These are phyloP conservation scores for Peziza echinospora DNA, from an alignment of 495 filamentous ascomycete species.

Conservation along the genomic window DNA sequence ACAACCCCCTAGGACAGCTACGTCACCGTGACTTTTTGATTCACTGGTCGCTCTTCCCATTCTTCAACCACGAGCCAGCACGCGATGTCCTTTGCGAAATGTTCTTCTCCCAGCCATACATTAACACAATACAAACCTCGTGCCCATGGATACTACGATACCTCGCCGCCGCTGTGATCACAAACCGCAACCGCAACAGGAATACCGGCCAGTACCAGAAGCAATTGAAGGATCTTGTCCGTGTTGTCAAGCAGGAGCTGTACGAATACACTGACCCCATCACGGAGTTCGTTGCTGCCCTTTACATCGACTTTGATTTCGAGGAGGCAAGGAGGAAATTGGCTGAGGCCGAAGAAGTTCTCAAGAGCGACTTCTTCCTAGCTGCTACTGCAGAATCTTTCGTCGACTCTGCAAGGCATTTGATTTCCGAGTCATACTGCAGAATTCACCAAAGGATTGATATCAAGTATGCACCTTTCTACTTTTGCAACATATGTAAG, in stretches of 20 bases:
- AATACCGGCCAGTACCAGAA: slow-evolving; percentile 82
- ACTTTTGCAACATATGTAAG: not conserved
- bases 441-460: slow-evolving; percentile 98
- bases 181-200: slow-evolving; percentile 62
- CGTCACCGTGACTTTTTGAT: slow-evolving; percentile 89
- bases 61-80: slow-evolving; percentile 90
- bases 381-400: slow-evolving; percentile 65
- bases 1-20: slow-evolving; percentile 83
- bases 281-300: slow-evolving; percentile 84
- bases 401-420: slow-evolving; percentile 79
- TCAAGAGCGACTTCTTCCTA: slow-evolving; percentile 90
- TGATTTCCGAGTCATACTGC: slow-evolving; percentile 97
- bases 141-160: slow-evolving; percentile 96
- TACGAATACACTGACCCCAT: slow-evolving; percentile 96
- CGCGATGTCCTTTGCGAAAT: slow-evolving; percentile 80
- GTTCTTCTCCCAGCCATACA: slow-evolving; percentile 87
- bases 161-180: slow-evolving; percentile 85
- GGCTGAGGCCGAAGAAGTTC: slow-evolving; percentile 70
- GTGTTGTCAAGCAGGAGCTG: slow-evolving; percentile 82
- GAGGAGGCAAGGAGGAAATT: slow-evolving; percentile 92
- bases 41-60: slow-evolving; percentile 96
- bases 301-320: slow-evolving; percentile 96
- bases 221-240: slow-evolving; percentile 88
- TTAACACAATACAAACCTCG: slow-evolving; percentile 96
- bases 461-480: slow-evolving; percentile 57